These are phyloP conservation scores for Trichoderma lentiforme DNA, from an alignment of 2,329 filamentous ascomycete species.

Conservation along the genomic window DNA sequence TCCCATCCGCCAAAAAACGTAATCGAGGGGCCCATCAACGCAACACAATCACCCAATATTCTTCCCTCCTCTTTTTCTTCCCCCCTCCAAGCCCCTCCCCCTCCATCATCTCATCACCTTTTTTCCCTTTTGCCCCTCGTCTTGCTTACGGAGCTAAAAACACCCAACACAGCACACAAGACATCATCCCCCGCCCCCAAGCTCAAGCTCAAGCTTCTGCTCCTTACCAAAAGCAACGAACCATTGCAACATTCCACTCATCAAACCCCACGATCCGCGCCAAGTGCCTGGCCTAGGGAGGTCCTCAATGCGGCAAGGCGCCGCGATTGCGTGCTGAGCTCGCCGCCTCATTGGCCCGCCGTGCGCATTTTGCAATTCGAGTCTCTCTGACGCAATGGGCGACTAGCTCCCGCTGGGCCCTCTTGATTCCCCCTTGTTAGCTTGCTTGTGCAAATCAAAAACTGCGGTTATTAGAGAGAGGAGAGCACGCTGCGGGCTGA, in stretches of 20 bases:
- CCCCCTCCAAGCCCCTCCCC: constrained; percentile 11
- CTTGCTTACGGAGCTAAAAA: constrained; percentile 4
- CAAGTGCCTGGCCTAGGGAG: constrained; percentile 15
- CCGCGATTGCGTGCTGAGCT: constrained; percentile 30
- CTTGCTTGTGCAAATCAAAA: not conserved
- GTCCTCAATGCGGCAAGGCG: constrained; percentile 20
- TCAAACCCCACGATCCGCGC: constrained; percentile 17
- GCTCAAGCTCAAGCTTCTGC: not conserved
- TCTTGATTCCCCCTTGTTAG: not conserved
- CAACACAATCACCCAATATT: constrained; percentile 13
- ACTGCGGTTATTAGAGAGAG: not conserved
- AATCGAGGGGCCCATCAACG: constrained; percentile 17
- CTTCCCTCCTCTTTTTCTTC: not conserved
- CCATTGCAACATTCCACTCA: not conserved
- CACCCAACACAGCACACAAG: not conserved
- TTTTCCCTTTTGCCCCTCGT: not conserved
- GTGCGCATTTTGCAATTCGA: constrained; percentile 28
- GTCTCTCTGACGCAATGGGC: constrained; percentile 30
- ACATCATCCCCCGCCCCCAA: not conserved
- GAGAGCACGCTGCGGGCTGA: not conserved
- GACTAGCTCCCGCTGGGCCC: constrained; percentile 13
- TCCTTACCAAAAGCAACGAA: not conserved
- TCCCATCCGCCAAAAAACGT: constrained; percentile 4
- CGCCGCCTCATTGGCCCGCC: constrained; percentile 26
- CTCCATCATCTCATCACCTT: constrained; percentile 9